Evolutionary conservation across 192 early-diverging fungal species (phyloP).

Genomic region (Linnemannia hyalina): DNA sequence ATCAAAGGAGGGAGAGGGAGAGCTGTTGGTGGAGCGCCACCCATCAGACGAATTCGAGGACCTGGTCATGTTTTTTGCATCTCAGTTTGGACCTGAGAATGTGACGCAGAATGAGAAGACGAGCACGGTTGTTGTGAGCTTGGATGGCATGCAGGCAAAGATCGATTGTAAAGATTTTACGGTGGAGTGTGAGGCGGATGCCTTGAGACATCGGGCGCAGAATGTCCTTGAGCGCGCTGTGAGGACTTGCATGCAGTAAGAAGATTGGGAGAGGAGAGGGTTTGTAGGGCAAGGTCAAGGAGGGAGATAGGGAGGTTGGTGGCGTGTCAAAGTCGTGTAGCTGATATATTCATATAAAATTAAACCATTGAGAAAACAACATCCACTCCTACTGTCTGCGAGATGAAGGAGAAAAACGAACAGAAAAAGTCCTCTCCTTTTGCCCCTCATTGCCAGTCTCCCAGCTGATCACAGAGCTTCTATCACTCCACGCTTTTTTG

Average conservation of each 20-base stretch:
- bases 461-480: too few species aligned
- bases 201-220: conserved; percentile 39
- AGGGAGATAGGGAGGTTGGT: neutral
- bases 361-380: too few species aligned
- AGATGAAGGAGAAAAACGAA: too few species aligned
- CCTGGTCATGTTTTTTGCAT: conserved; percentile 50
- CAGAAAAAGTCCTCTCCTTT: too few species aligned
- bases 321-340: too few species aligned
- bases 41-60: conserved; percentile 43
- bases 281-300: neutral
- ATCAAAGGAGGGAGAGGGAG: neutral
- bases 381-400: too few species aligned
- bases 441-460: too few species aligned
- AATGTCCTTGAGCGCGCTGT: conserved; percentile 53
- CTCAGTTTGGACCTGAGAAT: conserved; percentile 50
- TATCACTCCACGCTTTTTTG: too few species aligned
- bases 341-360: too few species aligned
- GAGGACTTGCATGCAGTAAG: conserved; percentile 39
- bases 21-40: conserved; percentile 21
- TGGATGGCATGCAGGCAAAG: conserved; percentile 39
- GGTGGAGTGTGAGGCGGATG: conserved; percentile 46
- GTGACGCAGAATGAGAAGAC: conserved; percentile 33
- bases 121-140: conserved; percentile 17
- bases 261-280: neutral
- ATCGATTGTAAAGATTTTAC: conserved; percentile 35